These are phyloP conservation scores for Mycena pura DNA, from an alignment of 768 basidiomycete genomes.

Conservation along the genomic window DNA sequence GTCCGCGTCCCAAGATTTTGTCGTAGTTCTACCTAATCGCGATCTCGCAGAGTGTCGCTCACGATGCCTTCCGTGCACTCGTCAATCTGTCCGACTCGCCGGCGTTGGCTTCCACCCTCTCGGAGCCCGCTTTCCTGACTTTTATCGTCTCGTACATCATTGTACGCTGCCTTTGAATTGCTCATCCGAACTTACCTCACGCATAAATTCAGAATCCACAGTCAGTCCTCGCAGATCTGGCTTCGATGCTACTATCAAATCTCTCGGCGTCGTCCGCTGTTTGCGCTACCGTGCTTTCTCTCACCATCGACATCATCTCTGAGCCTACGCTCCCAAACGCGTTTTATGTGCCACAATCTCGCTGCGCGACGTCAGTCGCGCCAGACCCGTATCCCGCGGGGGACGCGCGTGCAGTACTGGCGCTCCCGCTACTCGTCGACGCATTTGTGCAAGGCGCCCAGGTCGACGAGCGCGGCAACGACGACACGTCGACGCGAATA, in stretches of 20 bases:
- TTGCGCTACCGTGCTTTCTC: slow-evolving; percentile 65
- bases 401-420: slow-evolving; percentile 59
- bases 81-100: slow-evolving; percentile 92
- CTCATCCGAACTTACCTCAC: not conserved
- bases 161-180: slow-evolving; percentile 54
- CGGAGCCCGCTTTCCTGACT: slow-evolving; percentile 73
- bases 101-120: slow-evolving; percentile 66
- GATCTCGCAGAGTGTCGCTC: slow-evolving; percentile 74
- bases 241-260: slow-evolving; percentile 98
- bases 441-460: slow-evolving; percentile 83
- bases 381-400: slow-evolving; percentile 75
- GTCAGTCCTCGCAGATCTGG: slow-evolving; percentile 90
- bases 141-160: slow-evolving; percentile 92
- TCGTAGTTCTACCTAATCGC: not conserved
- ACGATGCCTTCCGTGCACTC: slow-evolving; percentile 93
- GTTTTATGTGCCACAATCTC: slow-evolving; percentile 78
- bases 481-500: slow-evolving; percentile 54
- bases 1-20: slow-evolving; percentile 44
- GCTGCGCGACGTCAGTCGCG: slow-evolving; percentile 78
- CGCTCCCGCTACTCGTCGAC: slow-evolving; percentile 85
- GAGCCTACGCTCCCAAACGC: slow-evolving; percentile 54
- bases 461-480: slow-evolving; percentile 53
- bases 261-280: slow-evolving; percentile 77
- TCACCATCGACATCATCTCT: slow-evolving; percentile 70
- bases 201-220: slow-evolving; percentile 73